phyloP scores from a whole-genome alignment of 352 stramenopile genomes.

The Phytophthora ohioensis region DNA sequence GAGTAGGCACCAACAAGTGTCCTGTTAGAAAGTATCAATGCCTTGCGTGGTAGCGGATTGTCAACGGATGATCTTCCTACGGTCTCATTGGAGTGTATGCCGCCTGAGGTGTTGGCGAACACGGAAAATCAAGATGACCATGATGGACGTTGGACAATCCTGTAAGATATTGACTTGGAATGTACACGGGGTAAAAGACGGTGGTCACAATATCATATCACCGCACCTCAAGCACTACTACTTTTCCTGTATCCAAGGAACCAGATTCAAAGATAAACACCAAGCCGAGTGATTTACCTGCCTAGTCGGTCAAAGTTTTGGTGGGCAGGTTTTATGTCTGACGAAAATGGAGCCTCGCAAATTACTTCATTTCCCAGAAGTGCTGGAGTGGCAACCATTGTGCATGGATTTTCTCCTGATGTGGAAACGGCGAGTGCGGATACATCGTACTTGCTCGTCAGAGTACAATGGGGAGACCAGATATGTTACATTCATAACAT shows the following conservation, averaged over 20 bases:
- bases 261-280: neutral
- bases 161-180: constrained; percentile 3
- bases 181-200: neutral
- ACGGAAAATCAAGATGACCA: too few relatives aligned
- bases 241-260: constrained; percentile 3
- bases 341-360: neutral
- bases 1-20: too few relatives aligned
- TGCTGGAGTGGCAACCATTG: constrained; percentile 1
- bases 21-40: too few relatives aligned
- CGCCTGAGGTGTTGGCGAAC: neutral
- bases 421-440: neutral
- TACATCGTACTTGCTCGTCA: neutral
- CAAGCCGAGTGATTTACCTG: neutral
- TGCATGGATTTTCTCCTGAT: constrained; percentile 1
- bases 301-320: neutral
- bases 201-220: neutral
- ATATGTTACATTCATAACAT: constrained; percentile 16
- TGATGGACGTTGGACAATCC: neutral
- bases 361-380: neutral
- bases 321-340: neutral
- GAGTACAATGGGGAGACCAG: neutral
- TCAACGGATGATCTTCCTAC: too few relatives aligned
- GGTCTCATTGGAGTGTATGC: neutral
- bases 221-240: neutral
- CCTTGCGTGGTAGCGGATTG: too few relatives aligned